Percentiles rank a stretch among this genome's conserved stretches.
phyloP scores from a whole-genome alignment of 129 eudicot species.

The Centrapalus pauciflorus region DNA sequence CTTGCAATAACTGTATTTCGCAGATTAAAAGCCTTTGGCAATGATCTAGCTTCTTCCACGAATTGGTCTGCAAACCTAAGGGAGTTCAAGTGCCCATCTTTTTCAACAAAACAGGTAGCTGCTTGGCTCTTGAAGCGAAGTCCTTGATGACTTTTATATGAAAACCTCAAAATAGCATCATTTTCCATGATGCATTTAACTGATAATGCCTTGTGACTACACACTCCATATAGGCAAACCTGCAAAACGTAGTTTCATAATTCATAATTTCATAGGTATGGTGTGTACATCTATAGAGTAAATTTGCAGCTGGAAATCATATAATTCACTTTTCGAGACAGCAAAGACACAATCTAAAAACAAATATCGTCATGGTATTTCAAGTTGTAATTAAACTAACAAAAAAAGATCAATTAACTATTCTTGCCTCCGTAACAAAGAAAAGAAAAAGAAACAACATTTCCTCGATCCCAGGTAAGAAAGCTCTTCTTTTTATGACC shows the following conservation, averaged over 20 bases:
- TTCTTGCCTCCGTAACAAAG: no score
- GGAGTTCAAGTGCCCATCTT: conserved; percentile 18
- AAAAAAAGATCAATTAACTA: no score
- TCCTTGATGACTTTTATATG: conserved; percentile 29
- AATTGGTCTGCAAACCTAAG: conserved; percentile 21
- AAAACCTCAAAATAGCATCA: conserved; percentile 15
- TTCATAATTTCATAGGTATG: not conserved
- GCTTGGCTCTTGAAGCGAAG: conserved; percentile 33
- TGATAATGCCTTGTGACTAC: conserved; percentile 32
- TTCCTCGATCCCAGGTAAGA: no score
- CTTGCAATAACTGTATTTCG: conserved; percentile 11
- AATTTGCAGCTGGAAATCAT: not conserved
- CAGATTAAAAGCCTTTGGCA: conserved; percentile 28
- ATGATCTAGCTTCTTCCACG: conserved; percentile 15
- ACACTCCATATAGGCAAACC: conserved; percentile 51
- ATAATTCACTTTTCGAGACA: not conserved
- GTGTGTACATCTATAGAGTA: not conserved
- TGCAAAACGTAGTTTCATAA: conserved; percentile 24
- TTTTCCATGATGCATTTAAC: conserved; percentile 36
- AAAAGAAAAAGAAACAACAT: no score
- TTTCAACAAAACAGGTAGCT: conserved; percentile 12
- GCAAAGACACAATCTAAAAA: no score
- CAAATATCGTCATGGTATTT: no score
- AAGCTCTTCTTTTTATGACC: no score
- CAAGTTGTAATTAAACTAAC: no score